phyloP scores from a whole-genome alignment of 768 basidiomycete species.

The Tricholoma sp. region DNA sequence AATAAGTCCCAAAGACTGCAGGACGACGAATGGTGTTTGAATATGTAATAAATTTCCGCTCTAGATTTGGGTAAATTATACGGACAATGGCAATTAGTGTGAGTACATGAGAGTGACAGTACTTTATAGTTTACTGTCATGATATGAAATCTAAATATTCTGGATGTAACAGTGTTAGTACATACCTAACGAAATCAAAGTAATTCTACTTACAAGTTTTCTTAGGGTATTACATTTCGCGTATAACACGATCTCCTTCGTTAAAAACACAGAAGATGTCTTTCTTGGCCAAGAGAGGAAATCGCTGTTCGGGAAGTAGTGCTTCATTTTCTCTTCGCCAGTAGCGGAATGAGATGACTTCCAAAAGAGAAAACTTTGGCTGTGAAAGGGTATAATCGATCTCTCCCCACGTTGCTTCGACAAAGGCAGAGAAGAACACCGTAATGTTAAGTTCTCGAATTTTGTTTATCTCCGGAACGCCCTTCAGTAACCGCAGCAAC shows the following conservation, averaged over 20 bases:
- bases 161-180: no score
- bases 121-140: no score
- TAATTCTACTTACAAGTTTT: no score
- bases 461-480: background rate
- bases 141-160: no score
- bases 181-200: no score
- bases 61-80: no score
- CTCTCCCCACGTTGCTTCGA: conserved; percentile 1
- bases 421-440: conserved; percentile 3
- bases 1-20: no score
- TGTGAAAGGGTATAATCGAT: background rate
- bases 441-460: conserved; percentile 3
- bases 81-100: no score
- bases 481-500: background rate
- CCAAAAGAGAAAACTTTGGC: background rate
- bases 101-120: no score
- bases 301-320: background rate
- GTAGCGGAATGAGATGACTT: conserved; percentile 1
- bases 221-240: no score
- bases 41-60: no score
- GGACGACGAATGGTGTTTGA: no score
- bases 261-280: background rate
- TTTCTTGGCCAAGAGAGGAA: background rate
- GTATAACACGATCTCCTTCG: background rate
- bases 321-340: background rate